Evolutionary conservation across 164 flowering plant genomes (phyloP).

Genomic region (Cinnamomum micranthum): DNA sequence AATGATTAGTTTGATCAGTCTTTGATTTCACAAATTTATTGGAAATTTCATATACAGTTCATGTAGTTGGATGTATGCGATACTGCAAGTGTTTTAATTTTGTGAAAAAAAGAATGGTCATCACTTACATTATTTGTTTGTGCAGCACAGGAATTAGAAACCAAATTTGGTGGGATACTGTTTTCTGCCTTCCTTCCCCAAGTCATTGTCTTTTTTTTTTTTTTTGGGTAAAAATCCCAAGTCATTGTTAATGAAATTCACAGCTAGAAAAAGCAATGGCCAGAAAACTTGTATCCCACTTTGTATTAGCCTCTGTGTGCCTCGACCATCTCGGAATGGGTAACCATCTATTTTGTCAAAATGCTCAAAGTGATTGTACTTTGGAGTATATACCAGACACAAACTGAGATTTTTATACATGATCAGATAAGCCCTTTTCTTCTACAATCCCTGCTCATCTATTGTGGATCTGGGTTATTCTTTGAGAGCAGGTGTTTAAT

Average conservation of each 20-base stretch:
- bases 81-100: not conserved
- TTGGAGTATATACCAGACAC: not conserved
- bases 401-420: not conserved
- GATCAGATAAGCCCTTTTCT: not conserved
- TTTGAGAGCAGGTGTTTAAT: slow-evolving; percentile 65
- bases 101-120: not conserved
- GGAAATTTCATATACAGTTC: not conserved
- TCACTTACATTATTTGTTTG: not conserved
- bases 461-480: not conserved
- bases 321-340: not conserved
- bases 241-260: no score
- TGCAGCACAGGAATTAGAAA: not conserved
- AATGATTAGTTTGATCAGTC: not conserved
- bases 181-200: not conserved
- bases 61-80: no score
- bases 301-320: not conserved
- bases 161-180: not conserved
- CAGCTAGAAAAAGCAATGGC: no score
- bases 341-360: not conserved
- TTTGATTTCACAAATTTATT: not conserved
- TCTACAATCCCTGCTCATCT: not conserved
- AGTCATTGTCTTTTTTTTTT: no score
- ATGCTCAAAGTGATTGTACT: not conserved
- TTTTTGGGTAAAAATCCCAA: not conserved
- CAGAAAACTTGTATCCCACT: no score